Conservation (phyloP, 345 rosid species). For the Syzygium aqueum region DNA sequence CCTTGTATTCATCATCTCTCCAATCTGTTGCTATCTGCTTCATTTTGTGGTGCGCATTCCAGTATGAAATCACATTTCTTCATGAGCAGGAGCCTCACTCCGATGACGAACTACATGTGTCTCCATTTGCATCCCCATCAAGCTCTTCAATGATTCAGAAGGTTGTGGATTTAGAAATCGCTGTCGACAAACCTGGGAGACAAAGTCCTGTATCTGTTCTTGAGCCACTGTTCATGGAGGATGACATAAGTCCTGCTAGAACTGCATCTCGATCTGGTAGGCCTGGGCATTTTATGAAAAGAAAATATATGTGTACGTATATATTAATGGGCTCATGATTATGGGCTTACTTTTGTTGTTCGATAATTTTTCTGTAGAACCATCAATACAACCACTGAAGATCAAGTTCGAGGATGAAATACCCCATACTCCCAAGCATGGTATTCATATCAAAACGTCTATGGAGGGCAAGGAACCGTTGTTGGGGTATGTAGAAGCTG, state of each 20-base stretch:
- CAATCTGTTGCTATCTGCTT: background rate
- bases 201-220: slow-evolving; percentile 93
- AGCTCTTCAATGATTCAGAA: slow-evolving; percentile 25
- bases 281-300: background rate
- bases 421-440: slow-evolving; percentile 14
- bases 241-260: slow-evolving; percentile 62
- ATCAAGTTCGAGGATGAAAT: slow-evolving; percentile 60
- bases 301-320: background rate
- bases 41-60: background rate
- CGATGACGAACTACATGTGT: slow-evolving; percentile 17
- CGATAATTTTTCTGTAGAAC: slow-evolving; percentile 32
- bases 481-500: slow-evolving; percentile 41
- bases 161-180: slow-evolving; percentile 34
- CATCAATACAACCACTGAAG: slow-evolving; percentile 43
- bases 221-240: slow-evolving; percentile 66
- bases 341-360: background rate
- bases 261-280: slow-evolving; percentile 52
- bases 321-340: background rate
- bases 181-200: slow-evolving; percentile 37
- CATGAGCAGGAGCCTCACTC: slow-evolving; percentile 35
- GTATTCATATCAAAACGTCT: slow-evolving; percentile 19
- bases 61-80: background rate
- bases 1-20: background rate
- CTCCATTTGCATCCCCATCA: slow-evolving; percentile 44
- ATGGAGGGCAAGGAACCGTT: slow-evolving; percentile 38